Conservation (phyloP, 2,329 filamentous ascomycete species). For the Raffaelea deltoideospora region DNA sequence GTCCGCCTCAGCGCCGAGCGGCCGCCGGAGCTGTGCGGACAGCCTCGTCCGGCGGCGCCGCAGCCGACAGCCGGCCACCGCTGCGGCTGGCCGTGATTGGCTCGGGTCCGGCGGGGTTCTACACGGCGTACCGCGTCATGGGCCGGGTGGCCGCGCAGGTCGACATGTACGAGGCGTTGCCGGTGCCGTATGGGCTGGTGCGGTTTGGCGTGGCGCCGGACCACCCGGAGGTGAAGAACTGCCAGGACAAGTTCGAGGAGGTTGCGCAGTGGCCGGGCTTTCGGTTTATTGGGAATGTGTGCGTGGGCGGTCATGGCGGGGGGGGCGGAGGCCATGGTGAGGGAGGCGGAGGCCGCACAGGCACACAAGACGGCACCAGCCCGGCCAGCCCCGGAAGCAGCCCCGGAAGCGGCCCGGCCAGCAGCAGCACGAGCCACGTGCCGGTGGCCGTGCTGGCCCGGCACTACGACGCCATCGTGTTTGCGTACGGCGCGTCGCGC, state of each 20-base stretch:
- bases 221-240: constrained; percentile 98
- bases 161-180: constrained; percentile 93
- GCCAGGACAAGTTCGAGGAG: constrained; percentile 83
- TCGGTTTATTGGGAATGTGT: constrained; percentile 80
- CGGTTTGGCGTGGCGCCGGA: constrained; percentile 95
- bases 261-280: constrained; percentile 72
- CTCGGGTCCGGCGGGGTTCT: constrained; percentile 92
- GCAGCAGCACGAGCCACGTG: constrained; percentile 33
- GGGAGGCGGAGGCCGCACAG: too few relatives aligned
- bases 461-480: constrained; percentile 84
- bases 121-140: constrained; percentile 77
- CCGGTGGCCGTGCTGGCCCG: constrained; percentile 53
- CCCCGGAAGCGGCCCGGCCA: constrained; percentile 12
- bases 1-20: too few relatives aligned
- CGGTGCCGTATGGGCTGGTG: constrained; percentile 83
- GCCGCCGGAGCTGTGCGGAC: too few relatives aligned
- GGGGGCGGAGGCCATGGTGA: too few relatives aligned
- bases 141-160: constrained; percentile 57
- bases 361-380: neutral
- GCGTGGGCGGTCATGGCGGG: constrained; percentile 50
- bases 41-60: neutral
- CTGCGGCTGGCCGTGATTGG: constrained; percentile 80
- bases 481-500: constrained; percentile 81
- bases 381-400: neutral
- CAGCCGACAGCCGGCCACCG: neutral